Conservation (phyloP, 192 early-diverging fungal species). For the Rhizoclosmatium sp. region DNA sequence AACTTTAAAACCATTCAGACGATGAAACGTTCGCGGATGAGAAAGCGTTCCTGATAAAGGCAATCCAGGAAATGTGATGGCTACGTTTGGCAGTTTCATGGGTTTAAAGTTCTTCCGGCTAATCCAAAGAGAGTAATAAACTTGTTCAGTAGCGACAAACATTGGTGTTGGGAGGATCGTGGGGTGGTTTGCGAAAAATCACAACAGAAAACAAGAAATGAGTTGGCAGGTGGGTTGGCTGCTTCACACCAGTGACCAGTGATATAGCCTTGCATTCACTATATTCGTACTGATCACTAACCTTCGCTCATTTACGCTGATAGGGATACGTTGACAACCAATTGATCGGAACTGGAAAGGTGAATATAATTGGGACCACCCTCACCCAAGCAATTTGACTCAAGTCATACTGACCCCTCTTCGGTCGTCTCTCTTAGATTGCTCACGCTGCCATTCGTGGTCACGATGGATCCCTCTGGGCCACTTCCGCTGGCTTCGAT, state of each 20-base stretch:
- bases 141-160: background rate
- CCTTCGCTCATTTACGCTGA: constrained; percentile 68
- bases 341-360: constrained; percentile 76
- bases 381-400: background rate
- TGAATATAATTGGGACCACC: constrained; percentile 31
- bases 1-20: constrained; percentile 55
- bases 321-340: constrained; percentile 84
- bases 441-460: constrained; percentile 83
- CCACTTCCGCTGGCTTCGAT: constrained; percentile 72
- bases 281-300: background rate
- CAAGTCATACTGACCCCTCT: background rate
- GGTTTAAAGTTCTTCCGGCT: too few species aligned
- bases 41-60: constrained; percentile 93
- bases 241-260: constrained; percentile 7
- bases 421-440: constrained; percentile 33
- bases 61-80: constrained; percentile 67
- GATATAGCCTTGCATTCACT: background rate
- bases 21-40: constrained; percentile 99
- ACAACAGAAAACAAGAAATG: constrained; percentile 21
- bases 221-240: constrained; percentile 38
- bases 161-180: background rate
- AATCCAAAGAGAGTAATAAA: background rate
- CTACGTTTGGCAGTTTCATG: too few species aligned
- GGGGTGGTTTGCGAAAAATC: background rate
- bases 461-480: constrained; percentile 84